Evolutionary conservation across 2,329 filamentous ascomycete species (phyloP), one percentile per base, ranked within the genome.

Genomic region (Alternaria burnsii): DNA sequence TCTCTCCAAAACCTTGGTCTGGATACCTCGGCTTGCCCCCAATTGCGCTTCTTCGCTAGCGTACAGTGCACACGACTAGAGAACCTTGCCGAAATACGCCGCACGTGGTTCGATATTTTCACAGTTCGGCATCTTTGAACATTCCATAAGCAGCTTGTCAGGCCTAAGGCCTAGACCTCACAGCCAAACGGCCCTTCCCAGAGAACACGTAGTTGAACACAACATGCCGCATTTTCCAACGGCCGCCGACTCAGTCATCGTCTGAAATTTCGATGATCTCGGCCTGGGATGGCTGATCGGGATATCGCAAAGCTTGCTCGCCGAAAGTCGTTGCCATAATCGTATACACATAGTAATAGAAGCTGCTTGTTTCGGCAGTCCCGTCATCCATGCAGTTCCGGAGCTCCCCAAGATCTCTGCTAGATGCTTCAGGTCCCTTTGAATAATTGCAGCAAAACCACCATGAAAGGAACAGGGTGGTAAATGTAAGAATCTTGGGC

Each of bases 391-490:
- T 52, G 38, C 59, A 65, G 6, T 28, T n/a, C 26, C 36, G 44
- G 1, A 76, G 48, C 30, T 74, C 68, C 28, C 66, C 46, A 0
- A 76, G 60, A 3, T 65, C 56, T 55, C 12, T 28, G 7, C 44
- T 30, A 0, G 64, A 48, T 4, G 67, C 55, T n/a, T 59, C 32
- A 11, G 53, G 57, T 20, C 52, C 34, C 18, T 18, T 26, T 12
- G 68, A 59, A 38, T 65, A 72, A 30, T 74, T 63, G n/a, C 63
- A 64, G 26, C 66, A 71, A 7, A 74, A 51, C 71, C 72, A 76
- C 77, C 77, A 80, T 26, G 70, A 78, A 9, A 77, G 44, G 43
- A 78, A 80, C 0, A 80, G 55, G 12, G 57, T 72, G 2, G 73
- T 72, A 14, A 77, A 65, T 0, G 40, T 61, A 0, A 67, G 20